A percentile compares a stretch with the other conserved stretches of the same genome.
Evolutionary conservation across 2,329 filamentous ascomycete genomes (phyloP).

Genomic region (Aspergillus aculeatinus): DNA sequence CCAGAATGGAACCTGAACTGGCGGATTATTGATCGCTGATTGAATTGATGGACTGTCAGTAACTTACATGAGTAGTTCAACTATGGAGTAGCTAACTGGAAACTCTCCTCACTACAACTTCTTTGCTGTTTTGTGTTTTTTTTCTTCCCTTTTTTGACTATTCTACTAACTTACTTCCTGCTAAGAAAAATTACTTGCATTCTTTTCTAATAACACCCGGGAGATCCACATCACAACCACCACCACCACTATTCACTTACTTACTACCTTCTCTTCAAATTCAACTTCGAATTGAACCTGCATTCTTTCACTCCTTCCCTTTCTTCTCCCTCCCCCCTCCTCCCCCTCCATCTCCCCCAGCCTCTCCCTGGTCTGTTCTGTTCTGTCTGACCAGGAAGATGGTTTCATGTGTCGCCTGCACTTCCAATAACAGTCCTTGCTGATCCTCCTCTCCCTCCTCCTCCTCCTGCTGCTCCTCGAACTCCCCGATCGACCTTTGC

Average conservation of each 20-base stretch:
- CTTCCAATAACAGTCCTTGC: slow-evolving; percentile 6
- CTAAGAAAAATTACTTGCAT: not conserved
- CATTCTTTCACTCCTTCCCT: not conserved
- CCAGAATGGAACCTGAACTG: no score
- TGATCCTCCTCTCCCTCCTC: not conserved
- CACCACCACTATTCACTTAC: not conserved
- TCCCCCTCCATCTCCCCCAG: slow-evolving; percentile 12
- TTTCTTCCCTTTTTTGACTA: no score
- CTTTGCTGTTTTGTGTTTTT: no score
- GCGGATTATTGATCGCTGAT: no score
- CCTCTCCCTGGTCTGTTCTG: slow-evolving; percentile 1
- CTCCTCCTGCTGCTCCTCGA: not conserved
- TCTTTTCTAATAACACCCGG: not conserved
- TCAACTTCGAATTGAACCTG: not conserved
- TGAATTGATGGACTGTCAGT: no score
- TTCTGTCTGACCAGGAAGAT: slow-evolving; percentile 21
- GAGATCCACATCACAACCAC: not conserved
- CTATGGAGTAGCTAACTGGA: no score
- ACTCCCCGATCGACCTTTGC: not conserved
- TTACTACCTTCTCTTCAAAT: not conserved
- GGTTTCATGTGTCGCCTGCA: slow-evolving; percentile 18
- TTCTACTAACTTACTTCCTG: no score
- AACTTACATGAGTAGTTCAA: no score
- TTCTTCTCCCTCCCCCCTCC: not conserved
- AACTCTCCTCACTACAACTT: no score